Base-by-base conservation (phyloP, 2,329 filamentous ascomycete species). In the Botrytis porri region DNA sequence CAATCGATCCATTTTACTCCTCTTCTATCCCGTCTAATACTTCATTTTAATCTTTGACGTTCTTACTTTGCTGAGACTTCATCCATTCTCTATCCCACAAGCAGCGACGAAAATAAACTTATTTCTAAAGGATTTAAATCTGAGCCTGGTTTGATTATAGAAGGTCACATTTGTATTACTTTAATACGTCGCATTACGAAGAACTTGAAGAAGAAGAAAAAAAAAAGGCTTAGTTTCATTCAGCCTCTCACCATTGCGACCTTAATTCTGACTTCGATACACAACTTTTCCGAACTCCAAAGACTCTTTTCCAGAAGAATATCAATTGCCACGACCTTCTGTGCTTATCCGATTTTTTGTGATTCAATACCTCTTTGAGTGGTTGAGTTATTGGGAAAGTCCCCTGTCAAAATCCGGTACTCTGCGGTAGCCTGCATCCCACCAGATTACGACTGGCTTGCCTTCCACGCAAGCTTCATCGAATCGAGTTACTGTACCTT, bases 271-370 rank as follows among this genome's bases (percentile, higher is more conserved):
- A 73, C 63, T 69, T 72, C 75, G 73, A 51, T 64, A 75, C 74
- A 75, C 76, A 70, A 45, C 75, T 69, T 73, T 75, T 74, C 77
- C 75, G 74, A 76, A 41, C 59, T 71, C 75, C 71, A 74, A 77
- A 77, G 73, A 74, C 73, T 71, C 74, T 74, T 76, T 78, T 79
- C 78, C 78, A 79, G 77, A 78, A 79, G 73, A 70, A 78, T 69
- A 76, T 71, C 74, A 75, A 75, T 72, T 75, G 73, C 77, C 77
- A 76, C 77, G 74, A 77, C 61, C 69, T 65, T 74, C 76, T 77
- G 78, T 74, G 51, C 64, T 67, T 70, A 75, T 73, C 79, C 78
- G 12, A 77, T 70, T 66, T 70, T 66, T 73, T 75, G 76, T 77
- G 70, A 67, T 71, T 74, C 62, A 54, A 54, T 35, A 75, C 63